Evolutionary conservation across 148 eudicot species (phyloP).

Genomic region (Mesembryanthemum crystallinum): DNA sequence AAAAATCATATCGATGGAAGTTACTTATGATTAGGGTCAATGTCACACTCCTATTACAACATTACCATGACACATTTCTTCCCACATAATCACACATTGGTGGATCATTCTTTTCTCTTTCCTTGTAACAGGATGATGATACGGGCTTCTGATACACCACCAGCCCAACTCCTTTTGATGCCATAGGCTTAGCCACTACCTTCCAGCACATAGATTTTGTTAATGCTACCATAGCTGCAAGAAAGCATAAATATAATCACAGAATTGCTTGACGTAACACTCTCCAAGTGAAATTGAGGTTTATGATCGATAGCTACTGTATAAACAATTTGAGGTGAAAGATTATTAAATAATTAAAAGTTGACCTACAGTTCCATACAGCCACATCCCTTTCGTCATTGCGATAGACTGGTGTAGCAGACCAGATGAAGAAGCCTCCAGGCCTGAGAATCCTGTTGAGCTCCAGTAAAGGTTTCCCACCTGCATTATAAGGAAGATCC

Average conservation of each 20-base stretch:
- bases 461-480: conserved; percentile 87
- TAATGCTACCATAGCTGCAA: conserved; percentile 38
- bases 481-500: conserved; percentile 34
- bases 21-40: not conserved
- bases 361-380: conserved; percentile 69
- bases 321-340: not conserved
- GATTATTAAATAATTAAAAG: not conserved
- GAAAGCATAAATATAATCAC: conserved; percentile 9
- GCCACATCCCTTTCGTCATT: conserved; percentile 54
- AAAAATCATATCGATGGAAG: not conserved
- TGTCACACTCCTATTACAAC: not conserved
- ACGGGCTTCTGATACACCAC: conserved; percentile 80
- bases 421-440: conserved; percentile 92
- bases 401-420: conserved; percentile 94
- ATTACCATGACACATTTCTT: conserved; percentile 68
- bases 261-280: not conserved
- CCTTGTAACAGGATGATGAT: conserved; percentile 62
- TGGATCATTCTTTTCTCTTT: conserved; percentile 51
- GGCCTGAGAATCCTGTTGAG: conserved; percentile 90
- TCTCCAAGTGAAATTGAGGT: not conserved
- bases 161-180: conserved; percentile 28
- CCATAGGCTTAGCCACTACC: conserved; percentile 33
- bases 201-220: conserved; percentile 41
- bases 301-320: not conserved
- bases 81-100: conserved; percentile 55